phyloP scores from a whole-genome alignment of 441 rosid species.

The Theobroma grandiflorum region DNA sequence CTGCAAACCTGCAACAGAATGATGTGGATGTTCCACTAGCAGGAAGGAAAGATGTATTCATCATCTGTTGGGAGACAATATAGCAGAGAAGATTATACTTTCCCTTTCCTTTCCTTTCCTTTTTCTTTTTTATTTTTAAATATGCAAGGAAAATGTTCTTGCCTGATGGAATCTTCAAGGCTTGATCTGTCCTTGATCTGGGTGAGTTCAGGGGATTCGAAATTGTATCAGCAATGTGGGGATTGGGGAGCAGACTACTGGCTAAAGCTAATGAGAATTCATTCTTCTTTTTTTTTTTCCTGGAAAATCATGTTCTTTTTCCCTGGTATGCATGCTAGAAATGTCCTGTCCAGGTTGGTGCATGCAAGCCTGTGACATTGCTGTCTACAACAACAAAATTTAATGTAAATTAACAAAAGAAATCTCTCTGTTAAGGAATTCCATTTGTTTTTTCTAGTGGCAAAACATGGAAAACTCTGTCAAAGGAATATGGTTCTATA shows the following conservation, averaged over 20 bases:
- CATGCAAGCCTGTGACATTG: not conserved
- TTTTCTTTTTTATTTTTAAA: no score
- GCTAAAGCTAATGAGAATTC: not conserved
- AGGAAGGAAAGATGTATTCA: not conserved
- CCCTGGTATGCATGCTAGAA: not conserved
- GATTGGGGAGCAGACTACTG: no score
- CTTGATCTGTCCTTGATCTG: no score
- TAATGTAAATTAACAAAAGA: not conserved
- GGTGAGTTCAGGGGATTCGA: no score
- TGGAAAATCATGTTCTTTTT: not conserved
- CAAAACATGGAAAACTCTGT: not conserved
- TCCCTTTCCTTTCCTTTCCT: not conserved
- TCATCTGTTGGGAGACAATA: not conserved
- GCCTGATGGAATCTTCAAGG: no score
- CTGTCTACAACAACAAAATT: not conserved
- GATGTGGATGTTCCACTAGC: constrained; percentile 10
- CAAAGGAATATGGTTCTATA: constrained; percentile 25
- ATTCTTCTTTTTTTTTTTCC: not conserved
- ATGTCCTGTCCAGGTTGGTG: not conserved
- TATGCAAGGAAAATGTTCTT: no score
- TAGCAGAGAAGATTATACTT: not conserved
- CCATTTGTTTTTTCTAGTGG: not conserved
- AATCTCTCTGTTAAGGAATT: not conserved
- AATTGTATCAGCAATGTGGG: no score
- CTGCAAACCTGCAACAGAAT: not conserved